Base-by-base conservation (phyloP, 2,329 filamentous ascomycete genomes). In the Arthrobotrys sinensis region DNA sequence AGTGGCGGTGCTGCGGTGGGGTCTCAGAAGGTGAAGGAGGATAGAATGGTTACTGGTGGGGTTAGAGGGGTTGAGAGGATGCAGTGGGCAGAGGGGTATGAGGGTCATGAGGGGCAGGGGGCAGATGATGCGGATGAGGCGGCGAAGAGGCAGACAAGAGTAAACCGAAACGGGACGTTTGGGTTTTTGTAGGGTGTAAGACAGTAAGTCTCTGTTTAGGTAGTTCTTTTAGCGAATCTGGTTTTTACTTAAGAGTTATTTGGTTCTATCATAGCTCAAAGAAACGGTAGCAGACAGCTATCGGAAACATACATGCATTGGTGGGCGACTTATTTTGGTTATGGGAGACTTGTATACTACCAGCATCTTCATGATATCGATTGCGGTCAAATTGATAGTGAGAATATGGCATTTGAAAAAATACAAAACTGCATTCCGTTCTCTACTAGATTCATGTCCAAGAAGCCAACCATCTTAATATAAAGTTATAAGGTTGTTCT, bases 91-190 rank as follows among this genome's bases (percentile, higher is more conserved):
- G 66, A 77, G 11, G 73, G 73, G 11, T 77, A 77, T 67, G 43
- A 62, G 10, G 36, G 60, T 2, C n/a, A 48, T 24, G 50, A 38
- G 1, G 28, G 14, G 5, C 57, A 50, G 14, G 73, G 8, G 1
- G 57, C 48, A 1, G 73, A 53, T 11, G 43, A 63, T 36, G 73
- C 55, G 11, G 73, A 38, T 0, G 73, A 77, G 10, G 48, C 52
- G 43, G 66, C 48, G 34, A 62, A 55, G 46, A 68, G 66, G 48
- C 24, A 67, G 48, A 46, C 60, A 11, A 65, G 73, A 40, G 63
- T 70, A 36, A 66, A 77, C 10, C 24, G 73, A 12, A 77, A 62
- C 50, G 73, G 73, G 2, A 77, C 73, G 14, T 77, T 77, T 77
- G 73, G 73, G 34, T 77, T 70, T 67, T 71, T 77, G 65, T 76